Base-by-base conservation (phyloP, 73 alveolate species). In the Paraurostyla sp. region DNA sequence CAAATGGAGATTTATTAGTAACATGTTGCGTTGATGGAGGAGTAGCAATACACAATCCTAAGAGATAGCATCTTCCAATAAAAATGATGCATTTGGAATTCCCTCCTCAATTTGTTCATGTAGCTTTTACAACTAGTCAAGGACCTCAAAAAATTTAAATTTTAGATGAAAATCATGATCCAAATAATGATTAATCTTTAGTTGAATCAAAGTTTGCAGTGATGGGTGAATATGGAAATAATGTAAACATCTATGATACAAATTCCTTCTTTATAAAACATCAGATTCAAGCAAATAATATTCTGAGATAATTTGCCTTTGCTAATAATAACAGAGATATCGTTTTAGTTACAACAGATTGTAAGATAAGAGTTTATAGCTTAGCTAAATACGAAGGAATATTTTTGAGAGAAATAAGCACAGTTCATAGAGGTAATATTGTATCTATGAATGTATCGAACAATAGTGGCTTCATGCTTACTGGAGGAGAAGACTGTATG, bases 401-500 rank as follows among this genome's bases (percentile, higher is more conserved):
- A 22, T 69, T 85, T 52, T 76, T 92, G 40, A 92, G 95, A 85
- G 99, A 96, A 81, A 62, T 96, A 22, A 46, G 65, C 78, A 93
- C 93, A 73, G 93, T 88, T 16, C 99, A 96, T 88, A 85, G 96
- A 20, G 96, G 95, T 36, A 52, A 85, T 59, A 93, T 95, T 30
- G 82, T 68, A 62, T 85, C 88, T 51, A 75, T 96, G 58, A 80
- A 90, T 30, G 49, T 87, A 35, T 89, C 97, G 68, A 76, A 57
- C 49, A 95, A 96, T 87, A 83, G 87, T 33, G 88, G 88, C 69
- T 96, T 92, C 78, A 75, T 96, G 35, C 51, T 96, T 22, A 88
- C 97, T 50, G 92, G 98, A 51, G 99, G 99, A 29, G 95, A 88
- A 59, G 99, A 96, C 87, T 86, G 93, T 35, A 93, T 89, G 93